These are phyloP conservation scores for Pyrenophora tritici-repentis DNA, from an alignment of 2,329 filamentous ascomycete species.

Conservation along the genomic window DNA sequence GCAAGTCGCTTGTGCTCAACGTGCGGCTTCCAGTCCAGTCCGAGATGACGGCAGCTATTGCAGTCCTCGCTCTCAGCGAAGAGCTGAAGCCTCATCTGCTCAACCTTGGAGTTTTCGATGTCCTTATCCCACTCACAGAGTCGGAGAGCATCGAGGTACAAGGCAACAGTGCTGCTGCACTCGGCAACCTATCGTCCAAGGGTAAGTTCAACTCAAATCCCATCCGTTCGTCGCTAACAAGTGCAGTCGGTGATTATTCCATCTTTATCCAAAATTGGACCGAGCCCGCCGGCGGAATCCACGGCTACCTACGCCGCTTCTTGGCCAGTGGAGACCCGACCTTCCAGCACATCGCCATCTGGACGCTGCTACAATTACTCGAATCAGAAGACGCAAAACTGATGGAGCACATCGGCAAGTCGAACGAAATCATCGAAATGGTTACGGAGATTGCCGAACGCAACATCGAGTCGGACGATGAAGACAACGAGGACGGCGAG, in stretches of 20 bases:
- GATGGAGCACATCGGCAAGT: conserved; percentile 86
- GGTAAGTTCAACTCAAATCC: conserved; percentile 57
- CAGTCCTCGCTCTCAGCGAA: conserved; percentile 91
- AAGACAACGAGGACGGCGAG: conserved; percentile 86
- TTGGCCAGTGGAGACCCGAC: conserved; percentile 92
- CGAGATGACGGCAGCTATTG: conserved; percentile 99
- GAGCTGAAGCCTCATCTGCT: conserved; percentile 91
- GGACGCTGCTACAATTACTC: conserved; percentile 92
- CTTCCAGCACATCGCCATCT: conserved; percentile 98
- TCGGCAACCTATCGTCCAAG: conserved; percentile 96
- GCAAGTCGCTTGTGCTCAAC: conserved; percentile 92
- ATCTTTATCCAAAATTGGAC: conserved; percentile 96
- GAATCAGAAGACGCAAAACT: conserved; percentile 92
- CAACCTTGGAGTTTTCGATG: conserved; percentile 92
- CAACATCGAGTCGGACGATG: conserved; percentile 83
- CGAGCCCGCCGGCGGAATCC: conserved; percentile 89
- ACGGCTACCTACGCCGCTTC: conserved; percentile 92
- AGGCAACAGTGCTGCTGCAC: conserved; percentile 93
- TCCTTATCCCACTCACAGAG: conserved; percentile 91
- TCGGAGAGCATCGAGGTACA: conserved; percentile 97
- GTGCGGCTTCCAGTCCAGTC: conserved; percentile 95
- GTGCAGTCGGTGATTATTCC: conserved; percentile 87
- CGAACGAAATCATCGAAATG: conserved; percentile 88
- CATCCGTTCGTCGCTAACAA: conserved; percentile 31
- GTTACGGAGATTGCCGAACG: conserved; percentile 90